Evolutionary conservation across 257 asterid species (phyloP).

Genomic region (Coffea canephora): DNA sequence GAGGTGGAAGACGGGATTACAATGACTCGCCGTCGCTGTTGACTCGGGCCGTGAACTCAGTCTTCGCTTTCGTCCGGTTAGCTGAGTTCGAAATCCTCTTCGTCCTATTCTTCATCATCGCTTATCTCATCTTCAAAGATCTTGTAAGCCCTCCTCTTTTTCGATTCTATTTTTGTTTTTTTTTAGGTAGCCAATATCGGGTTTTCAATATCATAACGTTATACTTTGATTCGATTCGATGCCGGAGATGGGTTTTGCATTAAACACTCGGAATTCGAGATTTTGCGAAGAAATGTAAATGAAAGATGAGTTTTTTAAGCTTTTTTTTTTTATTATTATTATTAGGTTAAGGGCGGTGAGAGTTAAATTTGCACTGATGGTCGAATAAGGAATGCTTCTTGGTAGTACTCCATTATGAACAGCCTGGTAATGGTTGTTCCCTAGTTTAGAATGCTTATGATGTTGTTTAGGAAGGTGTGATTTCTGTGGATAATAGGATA

Average conservation of each 20-base stretch:
- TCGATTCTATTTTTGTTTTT: neutral
- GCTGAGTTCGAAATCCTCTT: slow-evolving; percentile 98
- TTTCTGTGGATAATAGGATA: neutral
- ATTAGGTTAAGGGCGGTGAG: neutral
- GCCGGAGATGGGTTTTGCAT: neutral
- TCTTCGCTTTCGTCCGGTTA: slow-evolving; percentile 56
- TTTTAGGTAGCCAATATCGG: neutral
- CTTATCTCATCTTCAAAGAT: slow-evolving; percentile 78
- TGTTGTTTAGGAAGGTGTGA: neutral
- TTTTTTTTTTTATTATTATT: too few relatives aligned
- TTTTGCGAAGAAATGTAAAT: neutral
- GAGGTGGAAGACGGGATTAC: slow-evolving; percentile 27
- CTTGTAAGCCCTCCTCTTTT: slow-evolving; percentile 46
- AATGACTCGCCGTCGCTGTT: slow-evolving; percentile 38
- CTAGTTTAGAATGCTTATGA: neutral
- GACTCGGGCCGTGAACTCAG: slow-evolving; percentile 67
- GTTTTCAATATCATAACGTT: neutral
- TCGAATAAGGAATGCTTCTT: neutral
- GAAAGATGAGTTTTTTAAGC: neutral
- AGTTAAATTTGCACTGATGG: too few relatives aligned
- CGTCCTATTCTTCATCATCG: slow-evolving; percentile 67
- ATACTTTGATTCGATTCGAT: neutral
- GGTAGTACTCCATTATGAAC: neutral
- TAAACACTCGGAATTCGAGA: neutral
- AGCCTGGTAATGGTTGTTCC: neutral